A percentile compares a stretch with the other conserved stretches of the same genome.
phyloP scores from a whole-genome alignment of 1,284 basidiomycete species.

The Ceratobasidium sp. region DNA sequence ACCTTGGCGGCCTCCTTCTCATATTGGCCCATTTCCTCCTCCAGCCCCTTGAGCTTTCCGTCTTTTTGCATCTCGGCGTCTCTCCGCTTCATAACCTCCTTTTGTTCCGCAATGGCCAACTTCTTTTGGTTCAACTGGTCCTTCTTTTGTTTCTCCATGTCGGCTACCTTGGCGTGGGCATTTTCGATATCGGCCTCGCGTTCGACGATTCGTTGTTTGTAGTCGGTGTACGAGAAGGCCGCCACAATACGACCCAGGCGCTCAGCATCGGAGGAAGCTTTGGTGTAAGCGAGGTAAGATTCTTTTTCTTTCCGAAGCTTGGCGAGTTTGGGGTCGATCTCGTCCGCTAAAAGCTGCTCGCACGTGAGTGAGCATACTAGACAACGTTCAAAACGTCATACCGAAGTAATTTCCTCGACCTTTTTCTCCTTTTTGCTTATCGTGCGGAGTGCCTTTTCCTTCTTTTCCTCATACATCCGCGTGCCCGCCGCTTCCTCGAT shows the following conservation, averaged over 20 bases:
- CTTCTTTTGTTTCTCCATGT: constrained; percentile 54
- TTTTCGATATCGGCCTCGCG: constrained; percentile 46
- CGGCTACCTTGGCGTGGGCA: constrained; percentile 47
- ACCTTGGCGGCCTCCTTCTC: constrained; percentile 89
- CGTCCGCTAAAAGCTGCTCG: constrained; percentile 73
- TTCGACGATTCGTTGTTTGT: constrained; percentile 62
- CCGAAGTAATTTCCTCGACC: constrained; percentile 84
- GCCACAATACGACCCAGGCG: constrained; percentile 83
- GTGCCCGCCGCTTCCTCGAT: constrained; percentile 99
- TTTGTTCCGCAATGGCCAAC: constrained; percentile 58
- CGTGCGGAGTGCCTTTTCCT: constrained; percentile 96
- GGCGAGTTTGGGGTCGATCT: constrained; percentile 95
- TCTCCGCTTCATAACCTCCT: constrained; percentile 67
- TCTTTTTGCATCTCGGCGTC: constrained; percentile 75
- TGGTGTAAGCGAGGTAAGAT: constrained; percentile 90
- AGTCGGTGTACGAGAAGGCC: constrained; percentile 88
- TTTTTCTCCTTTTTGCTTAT: constrained; percentile 99
- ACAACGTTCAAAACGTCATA: constrained; percentile 46
- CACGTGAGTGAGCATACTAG: background rate
- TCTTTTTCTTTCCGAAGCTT: constrained; percentile 91
- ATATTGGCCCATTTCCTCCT: constrained; percentile 78
- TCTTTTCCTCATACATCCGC: constrained; percentile 98
- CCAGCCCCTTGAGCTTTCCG: constrained; percentile 79
- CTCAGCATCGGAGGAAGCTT: constrained; percentile 88
- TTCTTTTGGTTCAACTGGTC: constrained; percentile 57